Base-by-base conservation (phyloP, 176 grass and related monocot species). In the Aegilops tauschii region DNA sequence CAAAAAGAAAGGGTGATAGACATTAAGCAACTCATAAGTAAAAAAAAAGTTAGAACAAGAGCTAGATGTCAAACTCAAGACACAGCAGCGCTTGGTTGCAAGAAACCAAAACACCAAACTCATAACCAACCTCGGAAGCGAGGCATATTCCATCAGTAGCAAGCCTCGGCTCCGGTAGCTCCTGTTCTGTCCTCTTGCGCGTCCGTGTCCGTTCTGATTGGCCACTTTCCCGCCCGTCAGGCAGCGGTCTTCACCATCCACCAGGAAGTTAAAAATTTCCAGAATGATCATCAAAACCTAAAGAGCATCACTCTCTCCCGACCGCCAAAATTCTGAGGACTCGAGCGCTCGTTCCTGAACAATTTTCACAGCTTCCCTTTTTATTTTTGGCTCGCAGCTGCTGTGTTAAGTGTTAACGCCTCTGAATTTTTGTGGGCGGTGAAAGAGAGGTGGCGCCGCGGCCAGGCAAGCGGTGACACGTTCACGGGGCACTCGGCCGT, bases 121-220 rank as follows among this genome's bases (percentile, higher is more conserved):
- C 18, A 10, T n/a, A 73, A 14, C 27, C 5, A 4, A 68, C 50
- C 5, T 1, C 4, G 79, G 67, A 67, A 80, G 61, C 17, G 62
- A 77, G 80, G 83, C 13, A 61, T 86, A 89, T 89, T 89, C 88
- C 69, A 59, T 84, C 76, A 45, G 12, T 4, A 35, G 76, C 32
- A 2, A 45, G 61, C 5, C 61, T 7, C 1, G 40, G 6, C 37
- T 71, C 35, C 50, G 21, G 31, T 39, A 2, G 64, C 29, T 68
- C 65, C 66, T 67, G 67, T 6, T 2, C 54, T 69, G 87, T 85
- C 82, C 11, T 73, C 14, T 88, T 83, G 52, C 28, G 63, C 25
- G 28, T 76, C 73, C 0, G 25, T 44, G 25, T 13, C 44, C 66
- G 5, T 35, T 21, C 69, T 11, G 2, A 73, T 23, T 35, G 20